Evolutionary conservation across 768 basidiomycete species (phyloP).

Genomic region (Pilatotrama ljubarskyi): DNA sequence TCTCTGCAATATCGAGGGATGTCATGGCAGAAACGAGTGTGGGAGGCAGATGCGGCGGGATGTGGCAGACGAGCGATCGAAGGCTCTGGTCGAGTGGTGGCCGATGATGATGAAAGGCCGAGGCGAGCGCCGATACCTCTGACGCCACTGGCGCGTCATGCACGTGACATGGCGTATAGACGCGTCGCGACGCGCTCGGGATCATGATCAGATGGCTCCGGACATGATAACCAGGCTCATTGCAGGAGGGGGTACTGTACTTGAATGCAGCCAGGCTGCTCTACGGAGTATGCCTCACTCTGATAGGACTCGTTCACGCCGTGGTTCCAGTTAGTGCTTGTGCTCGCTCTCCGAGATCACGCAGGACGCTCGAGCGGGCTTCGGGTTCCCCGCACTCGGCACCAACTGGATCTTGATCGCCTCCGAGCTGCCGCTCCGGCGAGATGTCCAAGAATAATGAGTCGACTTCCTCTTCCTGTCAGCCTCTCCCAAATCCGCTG

Average conservation of each 20-base stretch:
- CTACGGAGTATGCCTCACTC: too few species aligned
- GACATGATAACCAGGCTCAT: too few species aligned
- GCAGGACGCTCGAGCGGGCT: neutral
- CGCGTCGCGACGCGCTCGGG: conserved; percentile 6
- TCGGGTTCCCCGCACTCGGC: neutral
- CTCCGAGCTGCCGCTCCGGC: neutral
- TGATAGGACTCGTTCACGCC: too few species aligned
- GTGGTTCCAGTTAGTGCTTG: too few species aligned
- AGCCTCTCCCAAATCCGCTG: conserved; percentile 1
- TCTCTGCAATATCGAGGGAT: neutral
- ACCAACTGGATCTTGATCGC: conserved; percentile 4
- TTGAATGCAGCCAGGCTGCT: too few species aligned
- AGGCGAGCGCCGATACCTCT: neutral
- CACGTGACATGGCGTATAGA: conserved; percentile 9
- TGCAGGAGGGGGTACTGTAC: too few species aligned
- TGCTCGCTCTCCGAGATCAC: neutral
- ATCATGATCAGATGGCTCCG: neutral
- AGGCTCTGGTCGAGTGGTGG: conserved; percentile 1
- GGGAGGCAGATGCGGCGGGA: neutral
- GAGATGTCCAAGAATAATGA: neutral
- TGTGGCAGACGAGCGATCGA: neutral
- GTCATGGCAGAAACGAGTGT: neutral
- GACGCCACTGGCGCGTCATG: conserved; percentile 9
- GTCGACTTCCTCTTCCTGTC: neutral
- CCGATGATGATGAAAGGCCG: conserved; percentile 5